These are phyloP conservation scores for Helianthus tuberosus DNA, from an alignment of 129 eudicot species.

Conservation along the genomic window DNA sequence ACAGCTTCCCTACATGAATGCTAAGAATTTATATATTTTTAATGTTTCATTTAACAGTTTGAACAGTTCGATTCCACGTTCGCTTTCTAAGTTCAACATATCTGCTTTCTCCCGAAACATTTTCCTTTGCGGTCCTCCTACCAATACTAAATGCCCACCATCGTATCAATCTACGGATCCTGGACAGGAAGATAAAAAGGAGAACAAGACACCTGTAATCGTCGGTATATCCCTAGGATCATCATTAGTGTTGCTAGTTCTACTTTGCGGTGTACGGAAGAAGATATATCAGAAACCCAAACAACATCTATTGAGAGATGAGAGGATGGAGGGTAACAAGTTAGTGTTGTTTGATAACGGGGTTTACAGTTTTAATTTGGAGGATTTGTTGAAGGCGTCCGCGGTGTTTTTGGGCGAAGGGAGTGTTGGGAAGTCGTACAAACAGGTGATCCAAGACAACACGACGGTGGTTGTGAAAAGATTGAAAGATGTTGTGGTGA, in stretches of 20 bases:
- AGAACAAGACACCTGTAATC: not conserved
- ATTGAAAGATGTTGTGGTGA: slow-evolving; percentile 65
- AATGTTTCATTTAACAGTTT: not conserved
- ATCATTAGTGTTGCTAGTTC: not conserved
- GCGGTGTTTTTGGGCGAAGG: not conserved
- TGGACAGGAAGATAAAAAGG: too few relatives aligned
- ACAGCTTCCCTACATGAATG: not conserved
- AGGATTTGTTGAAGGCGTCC: not conserved
- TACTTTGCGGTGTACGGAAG: not conserved
- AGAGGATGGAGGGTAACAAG: not conserved
- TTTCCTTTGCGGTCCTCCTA: not conserved
- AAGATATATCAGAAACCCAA: not conserved
- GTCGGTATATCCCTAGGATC: not conserved
- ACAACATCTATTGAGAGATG: not conserved
- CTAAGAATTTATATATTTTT: not conserved
- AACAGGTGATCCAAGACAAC: slow-evolving; percentile 63
- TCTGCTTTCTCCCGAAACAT: not conserved
- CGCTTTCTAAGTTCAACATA: not conserved
- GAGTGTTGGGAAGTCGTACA: not conserved
- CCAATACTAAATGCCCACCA: not conserved
- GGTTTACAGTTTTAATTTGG: not conserved
- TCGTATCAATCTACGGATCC: not conserved
- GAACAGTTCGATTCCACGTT: not conserved
- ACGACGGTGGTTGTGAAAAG: slow-evolving; percentile 89
- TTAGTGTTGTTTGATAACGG: not conserved